Evolutionary conservation across 441 rosid genomes (phyloP).

Genomic region (Bocquillonia castaneifolia): DNA sequence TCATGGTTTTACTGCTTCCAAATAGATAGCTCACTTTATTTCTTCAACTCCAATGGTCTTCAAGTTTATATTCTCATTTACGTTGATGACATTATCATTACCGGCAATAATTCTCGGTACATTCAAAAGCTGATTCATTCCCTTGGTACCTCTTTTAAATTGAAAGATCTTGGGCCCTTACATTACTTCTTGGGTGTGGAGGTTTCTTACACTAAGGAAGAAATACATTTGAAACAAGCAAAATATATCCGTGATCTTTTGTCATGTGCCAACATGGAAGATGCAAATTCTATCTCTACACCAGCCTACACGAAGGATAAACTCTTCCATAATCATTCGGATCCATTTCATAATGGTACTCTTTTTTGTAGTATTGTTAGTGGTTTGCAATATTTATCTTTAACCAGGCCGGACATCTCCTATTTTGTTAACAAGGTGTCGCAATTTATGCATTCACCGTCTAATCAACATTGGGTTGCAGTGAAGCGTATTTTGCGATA

Average conservation of each 20-base stretch:
- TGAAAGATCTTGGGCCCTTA: constrained; percentile 6
- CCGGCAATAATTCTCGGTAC: not conserved
- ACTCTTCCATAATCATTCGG: not conserved
- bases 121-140: not conserved
- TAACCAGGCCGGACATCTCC: not conserved
- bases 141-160: not conserved
- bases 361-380: not conserved
- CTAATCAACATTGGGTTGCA: no score
- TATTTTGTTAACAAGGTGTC: no score
- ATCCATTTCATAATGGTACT: not conserved
- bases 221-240: not conserved
- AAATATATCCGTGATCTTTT: not conserved
- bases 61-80: not conserved
- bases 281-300: not conserved
- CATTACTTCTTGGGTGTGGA: constrained; percentile 8
- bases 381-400: not conserved
- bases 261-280: not conserved
- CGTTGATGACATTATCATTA: not conserved
- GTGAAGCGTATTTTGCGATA: no score
- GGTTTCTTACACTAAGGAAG: not conserved
- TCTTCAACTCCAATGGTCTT: not conserved
- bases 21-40: not conserved
- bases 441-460: no score
- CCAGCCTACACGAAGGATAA: not conserved
- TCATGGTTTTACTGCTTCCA: not conserved